Evolutionary conservation across 1,139 yeast species (phyloP), one percentile per base, ranked within the genome.

Genomic region (Hyphopichia wangnamkhiaoensis): DNA sequence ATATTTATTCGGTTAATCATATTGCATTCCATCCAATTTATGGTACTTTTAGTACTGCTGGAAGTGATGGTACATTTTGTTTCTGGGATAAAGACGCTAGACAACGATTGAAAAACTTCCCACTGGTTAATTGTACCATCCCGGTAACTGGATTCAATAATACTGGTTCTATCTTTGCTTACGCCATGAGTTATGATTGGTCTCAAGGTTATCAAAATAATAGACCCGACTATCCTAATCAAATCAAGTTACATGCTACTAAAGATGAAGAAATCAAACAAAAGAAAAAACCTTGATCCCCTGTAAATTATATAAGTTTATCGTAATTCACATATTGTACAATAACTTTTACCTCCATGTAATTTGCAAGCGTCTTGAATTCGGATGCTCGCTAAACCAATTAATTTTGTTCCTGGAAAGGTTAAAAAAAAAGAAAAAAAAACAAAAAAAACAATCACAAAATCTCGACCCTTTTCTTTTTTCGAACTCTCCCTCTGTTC

Each of bases 61-160:
- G 98, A 10, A 79, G 94, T 28, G 98, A 94, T 61, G 98, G 98
- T 13, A 76, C 94, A 6, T 85, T 90, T 68, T 84, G 91, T 54
- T 85, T 87, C 67, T 94, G 99, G 99, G 98, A 94, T 61, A 90
- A 89, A 63, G 96, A 89, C 54, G 86, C 94, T 38, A 81, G 85
- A 59, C 95, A 88, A 59, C 78, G 98, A 52, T 76, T 93, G 49
- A 87, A 85, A 63, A 88, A 86, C 25, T 87, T 84, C 66, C 89
- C 93, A 3, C 65, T 77, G 14, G 74, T 87, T 21, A 84, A 84
- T 33, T 82, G 84, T 28, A 71, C 95, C 1, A 84, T 94, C 40
- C 76, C 95, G 0, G 81, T 85, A 19, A 78, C 93, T 2, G 82
- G 83, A 6, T 94, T 91, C 67, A 93, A 89, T 64, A 74, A 87